Evolutionary conservation across 441 rosid genomes (phyloP), one percentile per base, ranked within the genome.

Genomic region (Sinapis alba): DNA sequence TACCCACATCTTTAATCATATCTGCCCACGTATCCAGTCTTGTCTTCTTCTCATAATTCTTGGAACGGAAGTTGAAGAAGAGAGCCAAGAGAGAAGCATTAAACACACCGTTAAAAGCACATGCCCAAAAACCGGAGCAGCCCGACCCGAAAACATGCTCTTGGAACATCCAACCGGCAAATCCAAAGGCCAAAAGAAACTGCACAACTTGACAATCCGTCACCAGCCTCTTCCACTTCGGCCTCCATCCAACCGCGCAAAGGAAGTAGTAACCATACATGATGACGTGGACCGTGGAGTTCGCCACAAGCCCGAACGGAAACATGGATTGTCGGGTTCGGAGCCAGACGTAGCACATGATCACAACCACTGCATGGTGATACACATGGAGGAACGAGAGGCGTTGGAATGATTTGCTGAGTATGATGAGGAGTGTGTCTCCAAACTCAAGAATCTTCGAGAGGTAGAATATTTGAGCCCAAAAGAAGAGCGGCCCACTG

Each of bases 181-280:
- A 65, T 20, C 69, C 68, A 28, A 86, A 89, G 68, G 89, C 80
- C 7, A 82, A 70, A 75, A 83, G 59, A 54, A 89, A 89, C 81
- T 88, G 92, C 73, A 85, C 30, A 18, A 89, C 79, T 81, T 89
- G 95, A 71, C 80, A 82, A 59, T 88, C 80, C n/a, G 94, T 89
- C 11, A 89, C 94, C 43, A 81, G 65, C 30, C 85, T 84, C 85
- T 89, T 88, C 94, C 94, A 89, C 77, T 10, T 79, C 0, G 94
- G 94, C 9, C 84, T 86, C 30, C 69, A 27, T 30, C 94, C 94
- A 0, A 89, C 26, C 5, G 87, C 69, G 62, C 83, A 84, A 12
- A 81, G 69, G 13, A 89, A 76, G 60, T 88, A 89, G 59, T 89
- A 89, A 3, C 73, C 72, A 79, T 89, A 89, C 95, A 89, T 89